A percentile compares a stretch with the other conserved stretches of the same genome.
phyloP scores from a whole-genome alignment of 495 filamentous ascomycete species.

The Xanthoparmelia taractica region DNA sequence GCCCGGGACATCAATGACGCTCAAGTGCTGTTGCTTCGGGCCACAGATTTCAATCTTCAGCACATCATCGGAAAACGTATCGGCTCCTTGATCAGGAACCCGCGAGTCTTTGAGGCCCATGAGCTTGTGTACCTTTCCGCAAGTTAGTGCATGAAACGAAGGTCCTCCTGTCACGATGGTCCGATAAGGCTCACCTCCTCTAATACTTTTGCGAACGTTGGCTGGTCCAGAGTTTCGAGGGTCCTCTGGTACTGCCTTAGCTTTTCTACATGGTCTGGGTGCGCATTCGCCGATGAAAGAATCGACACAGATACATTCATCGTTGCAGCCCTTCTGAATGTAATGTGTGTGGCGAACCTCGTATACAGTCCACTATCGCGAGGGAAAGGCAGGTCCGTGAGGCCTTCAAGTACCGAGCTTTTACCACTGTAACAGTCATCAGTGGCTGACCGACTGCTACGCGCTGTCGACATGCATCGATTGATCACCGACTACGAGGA shows the following conservation, averaged over 20 bases:
- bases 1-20: conserved; percentile 48
- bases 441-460: conserved; percentile 13
- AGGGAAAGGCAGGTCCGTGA: conserved; percentile 36
- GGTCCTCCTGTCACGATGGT: not conserved
- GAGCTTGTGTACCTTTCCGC: not conserved
- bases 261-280: not conserved
- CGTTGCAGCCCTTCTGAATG: conserved; percentile 34
- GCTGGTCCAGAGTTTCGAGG: not conserved
- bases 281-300: not conserved
- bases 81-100: conserved; percentile 19
- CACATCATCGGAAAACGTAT: conserved; percentile 40
- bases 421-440: conserved; percentile 36
- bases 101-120: not conserved
- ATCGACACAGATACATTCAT: conserved; percentile 13
- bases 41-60: conserved; percentile 46
- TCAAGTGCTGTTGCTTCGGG: conserved; percentile 41
- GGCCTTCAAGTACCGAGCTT: conserved; percentile 34
- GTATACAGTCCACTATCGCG: conserved; percentile 32
- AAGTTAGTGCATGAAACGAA: not conserved
- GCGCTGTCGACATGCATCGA: conserved; percentile 24
- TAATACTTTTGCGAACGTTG: not conserved
- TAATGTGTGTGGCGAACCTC: conserved; percentile 44
- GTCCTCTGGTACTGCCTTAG: not conserved
- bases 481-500: not conserved
- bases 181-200: not conserved